Conservation (phyloP, 495 filamentous ascomycete genomes). For the Penicillium paxilli region DNA sequence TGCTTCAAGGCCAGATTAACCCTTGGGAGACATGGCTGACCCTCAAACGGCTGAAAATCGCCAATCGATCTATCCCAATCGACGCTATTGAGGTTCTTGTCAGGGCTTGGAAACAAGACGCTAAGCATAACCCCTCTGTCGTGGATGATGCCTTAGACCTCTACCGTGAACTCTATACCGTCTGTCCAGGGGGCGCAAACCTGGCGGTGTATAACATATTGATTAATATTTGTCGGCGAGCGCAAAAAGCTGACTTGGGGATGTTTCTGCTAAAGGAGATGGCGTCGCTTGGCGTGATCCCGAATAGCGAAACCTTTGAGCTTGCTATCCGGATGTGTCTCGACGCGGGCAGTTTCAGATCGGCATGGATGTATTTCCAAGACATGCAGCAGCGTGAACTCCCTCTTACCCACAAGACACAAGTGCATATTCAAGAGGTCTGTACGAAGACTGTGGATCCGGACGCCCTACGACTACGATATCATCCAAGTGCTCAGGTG, state of each 20-base stretch:
- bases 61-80: constrained; percentile 29
- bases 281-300: constrained; percentile 58
- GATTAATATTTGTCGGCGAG: constrained; percentile 57
- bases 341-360: constrained; percentile 37
- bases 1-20: constrained; percentile 32
- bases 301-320: constrained; percentile 65
- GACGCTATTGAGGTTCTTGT: constrained; percentile 31
- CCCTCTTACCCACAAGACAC: constrained; percentile 8
- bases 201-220: constrained; percentile 67
- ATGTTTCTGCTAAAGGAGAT: constrained; percentile 77
- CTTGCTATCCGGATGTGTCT: constrained; percentile 66
- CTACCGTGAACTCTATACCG: constrained; percentile 68
- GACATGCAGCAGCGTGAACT: constrained; percentile 33
- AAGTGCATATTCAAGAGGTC: constrained; percentile 28
- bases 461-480: constrained; percentile 30
- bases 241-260: constrained; percentile 51
- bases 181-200: constrained; percentile 59
- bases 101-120: constrained; percentile 32
- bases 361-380: constrained; percentile 41
- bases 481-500: constrained; percentile 27
- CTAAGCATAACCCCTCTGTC: constrained; percentile 23
- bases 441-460: constrained; percentile 28
- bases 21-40: constrained; percentile 49
- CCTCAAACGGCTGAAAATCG: constrained; percentile 51
- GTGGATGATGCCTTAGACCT: constrained; percentile 58